Evolutionary conservation across 2,329 filamentous ascomycete genomes (phyloP), one percentile per base, ranked within the genome.

Genomic region (Chrysoporthe puriensis): DNA sequence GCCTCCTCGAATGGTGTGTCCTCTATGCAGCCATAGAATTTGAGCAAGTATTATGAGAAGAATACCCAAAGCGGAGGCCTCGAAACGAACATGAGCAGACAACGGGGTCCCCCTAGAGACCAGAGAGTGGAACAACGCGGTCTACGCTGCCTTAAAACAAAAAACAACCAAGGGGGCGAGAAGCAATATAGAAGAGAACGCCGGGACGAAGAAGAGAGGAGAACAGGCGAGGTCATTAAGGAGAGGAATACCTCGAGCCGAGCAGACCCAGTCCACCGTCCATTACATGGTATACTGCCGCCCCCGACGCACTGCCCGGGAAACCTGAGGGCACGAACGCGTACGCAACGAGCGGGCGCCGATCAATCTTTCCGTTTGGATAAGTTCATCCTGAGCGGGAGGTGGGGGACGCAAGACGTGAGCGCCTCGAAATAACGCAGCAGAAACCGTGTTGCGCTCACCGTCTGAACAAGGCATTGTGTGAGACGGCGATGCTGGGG

Each of bases 381-480:
- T 56, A 34, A 34, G 18, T 7, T 54, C 21, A 2, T 13, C 21
- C 11, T 32, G 8, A 18, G 14, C 7, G 21, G 50, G 9, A 54
- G 21, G 16, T 48, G 46, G 46, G 46, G 6, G n/a, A 1, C 44
- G 11, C 3, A 13, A 13, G 9, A 54, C 26, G 16, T 32, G 52
- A 13, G 26, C 32, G 52, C 52, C 52, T 56, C 52, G 52, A 52
- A 14, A 26, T 9, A 13, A 26, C n/a, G 48, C 48, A 52, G 18
- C n/a, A 21, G 7, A 52, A 54, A 16, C 32, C 11, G n/a, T 32
- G 34, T 40, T 21, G 32, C 32, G 54, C 9, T 36, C 34, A 18
- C 34, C 54, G 54, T 57, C 54, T 57, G 54, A 18, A 57, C 54
- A 57, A 57, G 54, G 54, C n/a, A 36, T 57, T 57, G 34, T 40